Evolutionary conservation across 495 filamentous ascomycete species (phyloP).

Genomic region (Penicillium odoratum): DNA sequence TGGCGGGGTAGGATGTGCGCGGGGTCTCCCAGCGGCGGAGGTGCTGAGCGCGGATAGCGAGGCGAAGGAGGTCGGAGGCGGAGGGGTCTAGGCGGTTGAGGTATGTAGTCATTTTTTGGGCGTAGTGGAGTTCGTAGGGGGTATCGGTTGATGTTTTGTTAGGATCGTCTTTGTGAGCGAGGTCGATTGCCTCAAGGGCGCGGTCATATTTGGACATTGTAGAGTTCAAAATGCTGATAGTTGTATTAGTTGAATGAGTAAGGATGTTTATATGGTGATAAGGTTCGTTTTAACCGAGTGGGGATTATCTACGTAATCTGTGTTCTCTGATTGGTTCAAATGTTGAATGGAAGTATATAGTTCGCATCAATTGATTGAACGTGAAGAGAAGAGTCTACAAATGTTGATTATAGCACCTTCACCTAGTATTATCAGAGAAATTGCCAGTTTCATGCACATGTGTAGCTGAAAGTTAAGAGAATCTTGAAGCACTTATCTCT

Average conservation of each 20-base stretch:
- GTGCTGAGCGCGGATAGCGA: slow-evolving; percentile 81
- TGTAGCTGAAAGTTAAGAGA: too few species aligned
- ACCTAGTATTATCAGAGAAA: too few species aligned
- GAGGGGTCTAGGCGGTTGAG: slow-evolving; percentile 53
- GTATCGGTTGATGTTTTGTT: slow-evolving; percentile 28
- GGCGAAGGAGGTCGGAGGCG: slow-evolving; percentile 61
- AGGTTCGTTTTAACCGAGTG: too few species aligned
- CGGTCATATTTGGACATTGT: slow-evolving; percentile 36
- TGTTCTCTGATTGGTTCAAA: too few species aligned
- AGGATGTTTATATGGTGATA: not conserved
- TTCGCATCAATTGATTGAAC: too few species aligned
- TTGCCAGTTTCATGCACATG: too few species aligned
- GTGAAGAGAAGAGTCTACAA: too few species aligned
- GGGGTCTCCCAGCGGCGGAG: slow-evolving; percentile 80
- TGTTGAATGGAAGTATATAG: too few species aligned
- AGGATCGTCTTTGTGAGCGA: slow-evolving; percentile 71
- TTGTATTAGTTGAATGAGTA: not conserved
- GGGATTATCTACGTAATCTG: too few species aligned
- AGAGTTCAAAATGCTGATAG: not conserved
- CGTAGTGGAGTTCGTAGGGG: slow-evolving; percentile 80
- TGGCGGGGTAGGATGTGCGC: slow-evolving; percentile 65
- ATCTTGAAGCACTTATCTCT: too few species aligned
- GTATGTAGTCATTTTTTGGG: slow-evolving; percentile 72
- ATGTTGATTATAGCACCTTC: too few species aligned
- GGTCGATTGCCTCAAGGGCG: slow-evolving; percentile 67